phyloP scores from a whole-genome alignment of 1,284 basidiomycete genomes.

The Austroboletus niveus region DNA sequence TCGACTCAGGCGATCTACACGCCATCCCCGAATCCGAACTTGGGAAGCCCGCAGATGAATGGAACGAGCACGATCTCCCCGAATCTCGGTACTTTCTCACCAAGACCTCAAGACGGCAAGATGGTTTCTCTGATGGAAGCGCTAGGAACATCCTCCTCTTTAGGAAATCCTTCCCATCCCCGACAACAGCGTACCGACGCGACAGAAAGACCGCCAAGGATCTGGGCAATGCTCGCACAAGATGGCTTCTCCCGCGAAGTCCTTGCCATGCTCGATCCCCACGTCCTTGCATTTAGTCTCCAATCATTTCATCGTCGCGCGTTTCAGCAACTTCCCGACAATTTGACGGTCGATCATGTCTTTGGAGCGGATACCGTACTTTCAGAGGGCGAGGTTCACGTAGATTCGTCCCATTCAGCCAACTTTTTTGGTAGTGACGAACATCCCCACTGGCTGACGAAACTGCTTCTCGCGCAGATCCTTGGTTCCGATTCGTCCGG shows the following conservation, averaged over 20 bases:
- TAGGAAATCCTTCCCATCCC: constrained; percentile 15
- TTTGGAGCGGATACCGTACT: constrained; percentile 29
- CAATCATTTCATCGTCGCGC: constrained; percentile 54
- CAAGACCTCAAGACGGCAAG: constrained; percentile 49
- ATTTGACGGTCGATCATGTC: constrained; percentile 49
- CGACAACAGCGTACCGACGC: constrained; percentile 25
- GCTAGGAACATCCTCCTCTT: constrained; percentile 30
- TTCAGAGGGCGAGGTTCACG: constrained; percentile 10
- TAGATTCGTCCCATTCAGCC: constrained; percentile 20
- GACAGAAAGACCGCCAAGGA: constrained; percentile 19
- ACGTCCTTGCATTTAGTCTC: constrained; percentile 58
- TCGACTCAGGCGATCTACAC: constrained; percentile 54
- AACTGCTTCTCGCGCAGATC: constrained; percentile 64
- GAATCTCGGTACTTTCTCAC: constrained; percentile 58
- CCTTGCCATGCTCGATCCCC: constrained; percentile 55
- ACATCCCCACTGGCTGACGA: constrained; percentile 76
- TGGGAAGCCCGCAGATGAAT: constrained; percentile 32
- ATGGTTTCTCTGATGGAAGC: constrained; percentile 48
- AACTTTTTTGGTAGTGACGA: constrained; percentile 67
- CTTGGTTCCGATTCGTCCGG: constrained; percentile 53
- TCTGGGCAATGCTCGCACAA: constrained; percentile 51
- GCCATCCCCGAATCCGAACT: constrained; percentile 43
- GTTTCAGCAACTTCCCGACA: constrained; percentile 48
- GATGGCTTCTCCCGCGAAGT: constrained; percentile 72
- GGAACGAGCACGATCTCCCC: constrained; percentile 32